Percentiles rank a stretch among this genome's conserved stretches.
Conservation (phyloP, 148 eudicot genomes). For the Vaccinium myrtillus region DNA sequence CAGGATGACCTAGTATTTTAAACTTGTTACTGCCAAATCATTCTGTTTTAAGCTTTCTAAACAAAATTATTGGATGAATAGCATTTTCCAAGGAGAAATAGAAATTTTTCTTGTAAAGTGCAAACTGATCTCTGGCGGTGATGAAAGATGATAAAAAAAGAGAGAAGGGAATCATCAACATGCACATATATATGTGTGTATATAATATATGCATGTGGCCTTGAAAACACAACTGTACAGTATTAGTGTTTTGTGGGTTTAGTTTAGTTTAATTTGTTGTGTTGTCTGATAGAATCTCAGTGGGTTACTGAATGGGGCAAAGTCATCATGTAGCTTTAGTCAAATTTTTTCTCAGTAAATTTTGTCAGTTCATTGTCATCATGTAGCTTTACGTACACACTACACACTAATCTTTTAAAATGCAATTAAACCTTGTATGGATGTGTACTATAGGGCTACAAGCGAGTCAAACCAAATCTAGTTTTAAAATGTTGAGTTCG, state of each 20-base stretch:
- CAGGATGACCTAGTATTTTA: no score
- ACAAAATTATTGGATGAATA: no score
- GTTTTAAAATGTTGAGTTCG: no score
- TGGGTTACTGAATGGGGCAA: constrained; percentile 25
- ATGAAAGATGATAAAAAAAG: constrained; percentile 23
- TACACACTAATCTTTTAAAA: no score
- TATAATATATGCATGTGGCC: constrained; percentile 13
- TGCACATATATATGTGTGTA: constrained; percentile 40
- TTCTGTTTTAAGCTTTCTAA: no score
- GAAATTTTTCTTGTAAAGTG: no score
- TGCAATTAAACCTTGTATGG: no score
- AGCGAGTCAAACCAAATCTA: no score
- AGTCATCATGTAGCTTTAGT: constrained; percentile 17
- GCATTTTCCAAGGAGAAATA: no score
- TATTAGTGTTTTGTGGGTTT: neutral
- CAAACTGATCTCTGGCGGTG: neutral
- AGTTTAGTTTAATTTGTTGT: constrained; percentile 1
- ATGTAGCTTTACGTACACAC: constrained; percentile 12
- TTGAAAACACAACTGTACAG: constrained; percentile 8
- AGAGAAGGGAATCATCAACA: constrained; percentile 65
- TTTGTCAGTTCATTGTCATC: neutral
- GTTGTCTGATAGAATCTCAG: constrained; percentile 34
- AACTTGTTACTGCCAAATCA: no score
- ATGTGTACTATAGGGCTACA: no score
- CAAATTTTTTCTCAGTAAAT: constrained; percentile 11